Base-by-base conservation (phyloP, 257 asterid genomes). In the Sherardia arvensis region DNA sequence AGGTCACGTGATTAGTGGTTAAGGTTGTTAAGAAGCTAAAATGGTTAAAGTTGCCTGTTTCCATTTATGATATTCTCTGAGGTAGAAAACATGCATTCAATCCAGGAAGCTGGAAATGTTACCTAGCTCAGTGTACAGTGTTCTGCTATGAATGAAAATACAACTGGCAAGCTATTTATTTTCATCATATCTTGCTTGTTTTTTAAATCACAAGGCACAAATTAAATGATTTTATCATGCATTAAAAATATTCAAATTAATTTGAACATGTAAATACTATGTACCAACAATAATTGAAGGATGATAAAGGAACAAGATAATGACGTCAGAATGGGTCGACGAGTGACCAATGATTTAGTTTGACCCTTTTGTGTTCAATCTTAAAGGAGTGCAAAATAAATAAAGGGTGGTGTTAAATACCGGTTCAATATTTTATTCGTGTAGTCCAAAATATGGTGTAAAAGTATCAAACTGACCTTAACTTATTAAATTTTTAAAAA, bases 71-170 rank as follows among this genome's bases (percentile, higher is more conserved):
- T 55, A 23, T 36, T 34, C 58, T 36, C 48, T 28, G 63, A 53
- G 63, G 33, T 17, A 34, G 62, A 53, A 69, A 53, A 47, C 48
- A 7, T 27, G 62, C 30, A 61, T 26, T 15, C 0, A 54, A 1
- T 20, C 68, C 73, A 11, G 73, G 47, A 69, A 69, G 67, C 67
- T 51, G 67, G 62, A 45, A 23, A 23, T 32, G 22, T 38, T 25
- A 25, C 51, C 67, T 61, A 49, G 25, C 29, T 69, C 74, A 15
- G 28, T 63, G 69, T 70, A 70, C 65, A 62, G 60, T 59, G 22
- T 33, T 49, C 45, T 25, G 9, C 61, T 25, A 34, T 60, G 27
- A 29, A 58, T 4, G 18, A 17, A 51, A 15, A 4, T 14, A 20
- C 51, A 43, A 15, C 21, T 14, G 20, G 7, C 1, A 43, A 3